Conservation (phyloP, 257 asterid species). For the Lavandula angustifolia region DNA sequence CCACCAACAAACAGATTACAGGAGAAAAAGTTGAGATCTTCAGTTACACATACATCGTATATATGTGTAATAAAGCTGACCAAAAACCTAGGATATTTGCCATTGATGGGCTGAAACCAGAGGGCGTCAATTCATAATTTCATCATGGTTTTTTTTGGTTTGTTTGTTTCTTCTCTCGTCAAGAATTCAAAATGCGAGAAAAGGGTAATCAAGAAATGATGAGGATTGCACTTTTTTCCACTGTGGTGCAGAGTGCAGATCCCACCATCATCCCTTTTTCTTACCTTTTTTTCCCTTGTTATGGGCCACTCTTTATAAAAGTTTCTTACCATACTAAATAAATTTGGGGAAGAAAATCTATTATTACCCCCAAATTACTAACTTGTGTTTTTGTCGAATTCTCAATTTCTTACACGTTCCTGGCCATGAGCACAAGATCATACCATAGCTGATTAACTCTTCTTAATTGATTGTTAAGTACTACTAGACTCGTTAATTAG, state of each 20-base stretch:
- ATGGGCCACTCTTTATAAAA: conserved; percentile 13
- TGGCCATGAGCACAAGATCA: too few relatives aligned
- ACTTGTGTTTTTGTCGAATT: too few relatives aligned
- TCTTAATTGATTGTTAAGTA: too few relatives aligned
- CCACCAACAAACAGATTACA: conserved; percentile 36
- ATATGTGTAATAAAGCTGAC: conserved; percentile 12
- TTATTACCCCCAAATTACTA: too few relatives aligned
- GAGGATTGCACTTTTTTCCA: conserved; percentile 41
- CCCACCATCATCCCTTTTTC: conserved; percentile 38
- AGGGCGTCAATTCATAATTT: conserved; percentile 33
- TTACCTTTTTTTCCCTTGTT: conserved; percentile 7
- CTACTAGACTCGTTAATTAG: too few relatives aligned
- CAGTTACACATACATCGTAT: conserved; percentile 31
- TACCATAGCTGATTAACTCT: too few relatives aligned
- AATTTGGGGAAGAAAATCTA: background rate
- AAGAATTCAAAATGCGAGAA: conserved; percentile 16
- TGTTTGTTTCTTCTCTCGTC: conserved; percentile 3
- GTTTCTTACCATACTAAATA: background rate
- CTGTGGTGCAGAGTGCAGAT: conserved; percentile 41
- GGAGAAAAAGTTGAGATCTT: conserved; percentile 44
- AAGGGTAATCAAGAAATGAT: conserved; percentile 20
- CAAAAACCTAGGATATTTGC: conserved; percentile 35
- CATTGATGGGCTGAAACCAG: conserved; percentile 42
- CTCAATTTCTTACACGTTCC: too few relatives aligned
- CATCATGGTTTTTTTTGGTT: conserved; percentile 30